These are phyloP conservation scores for Ochetophila trinervis DNA, from an alignment of 306 rosid genomes.

Conservation along the genomic window DNA sequence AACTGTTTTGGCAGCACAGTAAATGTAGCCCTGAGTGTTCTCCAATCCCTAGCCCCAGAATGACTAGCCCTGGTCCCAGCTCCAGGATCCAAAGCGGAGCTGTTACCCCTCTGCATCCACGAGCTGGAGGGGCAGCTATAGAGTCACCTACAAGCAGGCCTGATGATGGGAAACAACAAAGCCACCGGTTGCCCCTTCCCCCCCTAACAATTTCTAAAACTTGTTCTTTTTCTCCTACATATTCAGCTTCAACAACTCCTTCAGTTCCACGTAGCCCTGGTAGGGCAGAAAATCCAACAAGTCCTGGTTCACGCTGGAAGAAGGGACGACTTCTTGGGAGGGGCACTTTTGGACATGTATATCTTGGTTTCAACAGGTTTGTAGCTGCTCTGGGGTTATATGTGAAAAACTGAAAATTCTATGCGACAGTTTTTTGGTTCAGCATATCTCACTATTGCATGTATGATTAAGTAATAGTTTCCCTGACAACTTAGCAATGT, in stretches of 20 bases:
- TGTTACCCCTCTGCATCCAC: conserved; percentile 91
- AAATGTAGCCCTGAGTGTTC: conserved; percentile 79
- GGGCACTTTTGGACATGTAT: conserved; percentile 95
- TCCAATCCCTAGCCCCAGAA: conserved; percentile 75
- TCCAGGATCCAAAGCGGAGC: conserved; percentile 92
- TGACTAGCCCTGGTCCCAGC: conserved; percentile 65
- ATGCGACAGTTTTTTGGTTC: not conserved
- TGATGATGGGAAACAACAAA: conserved; percentile 76
- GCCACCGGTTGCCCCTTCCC: conserved; percentile 94
- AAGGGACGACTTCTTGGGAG: conserved; percentile 90
- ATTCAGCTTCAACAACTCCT: conserved; percentile 91
- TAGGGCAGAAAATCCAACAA: conserved; percentile 71
- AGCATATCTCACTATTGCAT: conserved; percentile 9
- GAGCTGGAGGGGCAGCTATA: conserved; percentile 59
- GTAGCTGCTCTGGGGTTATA: not conserved
- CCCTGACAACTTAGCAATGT: not conserved
- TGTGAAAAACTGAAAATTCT: not conserved
- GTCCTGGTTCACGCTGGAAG: conserved; percentile 89
- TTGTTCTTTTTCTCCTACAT: conserved; percentile 74
- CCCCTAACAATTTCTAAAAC: conserved; percentile 58
- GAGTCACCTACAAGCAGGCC: conserved; percentile 63
- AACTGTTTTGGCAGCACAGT: conserved; percentile 49
- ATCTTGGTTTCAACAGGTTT: conserved; percentile 88
- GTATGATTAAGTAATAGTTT: conserved; percentile 4
- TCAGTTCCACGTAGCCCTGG: conserved; percentile 94